Evolutionary conservation across 2,329 filamentous ascomycete species (phyloP).

Genomic region (Dactylellina haptotyla): DNA sequence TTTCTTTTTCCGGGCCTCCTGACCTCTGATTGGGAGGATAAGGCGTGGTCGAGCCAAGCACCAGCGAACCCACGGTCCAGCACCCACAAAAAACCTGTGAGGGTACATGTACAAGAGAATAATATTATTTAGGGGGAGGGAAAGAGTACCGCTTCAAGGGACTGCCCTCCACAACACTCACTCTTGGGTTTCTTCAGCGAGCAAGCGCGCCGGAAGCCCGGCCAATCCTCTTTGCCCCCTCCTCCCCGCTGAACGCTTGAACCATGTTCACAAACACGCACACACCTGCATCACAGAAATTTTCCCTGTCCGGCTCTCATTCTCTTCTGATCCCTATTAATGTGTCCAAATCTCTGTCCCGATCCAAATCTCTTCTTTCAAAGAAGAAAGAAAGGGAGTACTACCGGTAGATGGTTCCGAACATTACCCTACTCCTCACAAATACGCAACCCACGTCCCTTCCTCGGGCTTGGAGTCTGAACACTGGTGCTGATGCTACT

Average conservation of each 20-base stretch:
- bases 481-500: slow-evolving; percentile 6
- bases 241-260: slow-evolving; percentile 35
- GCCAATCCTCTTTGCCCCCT: neutral
- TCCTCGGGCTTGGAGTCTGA: neutral
- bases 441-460: neutral
- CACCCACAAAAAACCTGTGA: no score
- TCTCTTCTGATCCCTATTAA: neutral
- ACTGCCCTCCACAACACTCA: slow-evolving; percentile 5
- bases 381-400: no score
- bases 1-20: slow-evolving; percentile 21
- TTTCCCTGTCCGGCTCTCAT: neutral
- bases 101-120: no score
- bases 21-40: neutral
- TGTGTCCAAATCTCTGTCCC: slow-evolving; percentile 22
- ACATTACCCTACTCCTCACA: slow-evolving; percentile 1
- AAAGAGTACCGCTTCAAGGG: slow-evolving; percentile 34
- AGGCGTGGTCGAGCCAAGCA: slow-evolving; percentile 21
- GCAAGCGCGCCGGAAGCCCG: neutral
- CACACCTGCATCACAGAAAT: slow-evolving; percentile 21
- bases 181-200: slow-evolving; percentile 16
- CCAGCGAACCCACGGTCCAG: slow-evolving; percentile 29
- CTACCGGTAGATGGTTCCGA: slow-evolving; percentile 25
- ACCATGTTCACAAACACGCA: slow-evolving; percentile 47
- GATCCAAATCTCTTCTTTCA: slow-evolving; percentile 2
- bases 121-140: slow-evolving; percentile 4